These are phyloP conservation scores for Sporothrix pallida DNA, from an alignment of 2,329 filamentous ascomycete genomes.

Conservation along the genomic window DNA sequence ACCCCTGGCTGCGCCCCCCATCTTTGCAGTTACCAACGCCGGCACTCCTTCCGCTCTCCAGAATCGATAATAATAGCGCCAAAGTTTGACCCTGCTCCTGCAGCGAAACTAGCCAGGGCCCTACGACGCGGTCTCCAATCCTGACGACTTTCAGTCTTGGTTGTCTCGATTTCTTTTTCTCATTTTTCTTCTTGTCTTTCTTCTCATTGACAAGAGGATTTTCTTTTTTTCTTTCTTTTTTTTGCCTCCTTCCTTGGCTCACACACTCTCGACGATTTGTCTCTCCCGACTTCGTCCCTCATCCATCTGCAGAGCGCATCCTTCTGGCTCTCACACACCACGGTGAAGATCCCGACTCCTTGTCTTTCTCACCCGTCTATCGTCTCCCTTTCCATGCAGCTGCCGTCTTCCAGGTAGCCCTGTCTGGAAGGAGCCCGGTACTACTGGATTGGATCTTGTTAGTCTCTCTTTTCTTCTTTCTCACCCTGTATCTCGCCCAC, in stretches of 20 bases:
- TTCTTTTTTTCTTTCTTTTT: background rate
- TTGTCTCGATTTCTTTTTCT: background rate
- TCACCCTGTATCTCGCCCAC: constrained; percentile 24
- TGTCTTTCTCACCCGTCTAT: constrained; percentile 10
- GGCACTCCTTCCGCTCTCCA: constrained; percentile 32
- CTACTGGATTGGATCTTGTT: constrained; percentile 2
- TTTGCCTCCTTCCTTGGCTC: background rate
- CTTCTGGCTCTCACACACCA: background rate
- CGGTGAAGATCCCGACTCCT: constrained; percentile 28
- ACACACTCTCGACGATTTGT: background rate
- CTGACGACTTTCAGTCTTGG: background rate
- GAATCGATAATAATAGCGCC: constrained; percentile 30
- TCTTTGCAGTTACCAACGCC: constrained; percentile 30
- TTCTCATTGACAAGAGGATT: constrained; percentile 1
- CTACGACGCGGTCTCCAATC: background rate
- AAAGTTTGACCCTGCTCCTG: constrained; percentile 8
- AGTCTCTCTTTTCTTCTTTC: constrained; percentile 16
- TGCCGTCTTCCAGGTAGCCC: constrained; percentile 21
- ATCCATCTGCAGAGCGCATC: constrained; percentile 8
- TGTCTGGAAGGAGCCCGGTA: constrained; percentile 18
- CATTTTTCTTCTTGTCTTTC: background rate
- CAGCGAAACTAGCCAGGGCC: background rate
- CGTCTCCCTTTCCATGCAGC: constrained; percentile 24
- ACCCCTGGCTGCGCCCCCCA: constrained; percentile 28
- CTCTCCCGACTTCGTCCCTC: background rate